Conservation (phyloP, 1,284 basidiomycete genomes). For the Leccinum subrobustum region DNA sequence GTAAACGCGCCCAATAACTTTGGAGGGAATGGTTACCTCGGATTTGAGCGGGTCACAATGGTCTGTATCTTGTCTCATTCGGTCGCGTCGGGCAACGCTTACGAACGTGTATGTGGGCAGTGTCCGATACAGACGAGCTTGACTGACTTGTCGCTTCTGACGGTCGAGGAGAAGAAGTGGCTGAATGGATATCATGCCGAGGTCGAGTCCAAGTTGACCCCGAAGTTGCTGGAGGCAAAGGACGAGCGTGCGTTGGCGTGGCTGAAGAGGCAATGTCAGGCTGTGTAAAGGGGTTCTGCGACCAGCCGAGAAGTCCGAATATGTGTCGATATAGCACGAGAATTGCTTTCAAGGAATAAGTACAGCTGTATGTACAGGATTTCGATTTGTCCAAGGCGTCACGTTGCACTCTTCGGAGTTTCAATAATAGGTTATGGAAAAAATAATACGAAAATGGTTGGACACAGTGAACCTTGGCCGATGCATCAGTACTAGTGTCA, state of each 20-base stretch:
- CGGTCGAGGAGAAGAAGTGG: slow-evolving; percentile 74
- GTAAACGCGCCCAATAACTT: slow-evolving; percentile 82
- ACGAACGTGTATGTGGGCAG: slow-evolving; percentile 35
- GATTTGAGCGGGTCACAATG: slow-evolving; percentile 87
- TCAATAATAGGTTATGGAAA: neutral
- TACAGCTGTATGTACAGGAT: neutral
- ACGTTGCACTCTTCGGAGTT: neutral
- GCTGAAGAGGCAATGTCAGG: slow-evolving; percentile 67
- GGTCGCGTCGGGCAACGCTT: slow-evolving; percentile 9
- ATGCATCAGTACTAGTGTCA: neutral
- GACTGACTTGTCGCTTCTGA: slow-evolving; percentile 67
- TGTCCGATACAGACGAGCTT: slow-evolving; percentile 90
- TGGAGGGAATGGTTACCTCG: slow-evolving; percentile 81
- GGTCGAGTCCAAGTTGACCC: slow-evolving; percentile 73
- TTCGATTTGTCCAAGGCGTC: neutral
- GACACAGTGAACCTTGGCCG: neutral
- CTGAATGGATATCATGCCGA: slow-evolving; percentile 85
- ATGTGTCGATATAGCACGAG: slow-evolving; percentile 1
- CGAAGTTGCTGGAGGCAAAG: slow-evolving; percentile 55
- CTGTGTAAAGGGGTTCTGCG: slow-evolving; percentile 8
- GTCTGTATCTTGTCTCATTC: slow-evolving; percentile 32
- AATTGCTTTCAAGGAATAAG: neutral
- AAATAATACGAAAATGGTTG: neutral
- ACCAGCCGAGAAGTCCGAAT: neutral
- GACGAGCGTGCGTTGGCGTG: slow-evolving; percentile 77